Percentiles rank a stretch among this genome's conserved stretches.
Evolutionary conservation across 139 green algal species (phyloP).

Genomic region (Chlamydomonas incerta): DNA sequence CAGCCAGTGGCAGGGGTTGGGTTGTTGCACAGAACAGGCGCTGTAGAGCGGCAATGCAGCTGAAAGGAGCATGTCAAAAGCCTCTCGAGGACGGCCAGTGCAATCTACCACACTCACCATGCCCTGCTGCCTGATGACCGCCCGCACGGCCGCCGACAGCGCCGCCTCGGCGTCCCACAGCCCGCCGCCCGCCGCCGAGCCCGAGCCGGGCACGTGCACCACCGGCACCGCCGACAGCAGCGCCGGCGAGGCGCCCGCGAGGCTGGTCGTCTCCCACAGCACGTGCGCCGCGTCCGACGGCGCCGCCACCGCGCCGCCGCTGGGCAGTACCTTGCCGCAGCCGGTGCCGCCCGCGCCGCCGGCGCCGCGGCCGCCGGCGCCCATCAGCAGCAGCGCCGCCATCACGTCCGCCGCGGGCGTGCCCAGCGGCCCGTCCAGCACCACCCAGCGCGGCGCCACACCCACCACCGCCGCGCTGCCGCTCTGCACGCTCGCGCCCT

Average conservation of each 20-base stretch:
- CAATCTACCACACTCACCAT: neutral
- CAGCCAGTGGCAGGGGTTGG: no score
- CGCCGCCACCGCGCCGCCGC: neutral
- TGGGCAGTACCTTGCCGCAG: neutral
- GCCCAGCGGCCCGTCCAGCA: slow-evolving; percentile 56
- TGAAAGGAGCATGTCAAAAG: no score
- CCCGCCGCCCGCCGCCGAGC: neutral
- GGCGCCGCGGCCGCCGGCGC: no score
- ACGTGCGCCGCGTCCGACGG: slow-evolving; percentile 4
- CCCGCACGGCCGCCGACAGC: slow-evolving; percentile 5
- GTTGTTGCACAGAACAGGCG: no score
- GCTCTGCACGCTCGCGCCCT: slow-evolving; percentile 11
- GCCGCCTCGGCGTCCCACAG: slow-evolving; percentile 24
- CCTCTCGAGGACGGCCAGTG: no score
- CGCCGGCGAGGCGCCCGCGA: slow-evolving; percentile 39
- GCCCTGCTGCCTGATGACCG: slow-evolving; percentile 17
- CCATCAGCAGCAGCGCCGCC: neutral
- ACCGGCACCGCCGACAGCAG: slow-evolving; percentile 43
- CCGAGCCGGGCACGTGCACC: slow-evolving; percentile 14
- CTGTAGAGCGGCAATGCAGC: no score
- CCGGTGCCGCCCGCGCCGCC: no score
- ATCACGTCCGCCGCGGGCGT: slow-evolving; percentile 37
- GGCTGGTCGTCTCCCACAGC: slow-evolving; percentile 44
- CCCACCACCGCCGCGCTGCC: neutral
- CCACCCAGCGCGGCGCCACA: slow-evolving; percentile 39